Base-by-base conservation (phyloP, 306 rosid species). In the Ziziphus jujuba region DNA sequence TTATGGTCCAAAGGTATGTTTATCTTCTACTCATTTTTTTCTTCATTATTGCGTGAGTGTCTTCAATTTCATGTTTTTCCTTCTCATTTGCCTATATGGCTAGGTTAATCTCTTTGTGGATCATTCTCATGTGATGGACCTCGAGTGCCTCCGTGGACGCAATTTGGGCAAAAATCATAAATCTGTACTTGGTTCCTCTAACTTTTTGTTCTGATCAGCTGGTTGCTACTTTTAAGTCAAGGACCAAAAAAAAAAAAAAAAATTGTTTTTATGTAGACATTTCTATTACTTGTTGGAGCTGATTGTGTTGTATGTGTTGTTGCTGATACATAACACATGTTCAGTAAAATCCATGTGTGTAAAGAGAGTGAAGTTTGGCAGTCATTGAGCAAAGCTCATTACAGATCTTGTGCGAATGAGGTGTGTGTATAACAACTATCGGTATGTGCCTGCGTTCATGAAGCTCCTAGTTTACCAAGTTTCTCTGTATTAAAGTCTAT, bases 101-200 rank as follows among this genome's bases (percentile, higher is more conserved):
- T 72, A 93, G 98, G 97, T 93, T 75, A 93, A 93, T 71, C 98
- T 93, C 54, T 93, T 83, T 35, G 85, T 93, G 71, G 97, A 93
- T 75, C 98, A 90, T 71, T 80, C 96, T n/a, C 75, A 90, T 10
- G 84, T 93, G 62, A 84, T 90, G 87, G 90, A 86, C 69, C 84
- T 93, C 69, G 98, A 90, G 77, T 90, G 98, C 83, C 87, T 87
- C 53, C 78, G 98, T 10, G 97, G 98, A 59, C 81, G 89, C 56
- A 86, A 83, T 85, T 79, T 83, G 70, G 98, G 97, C 53, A 71
- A 56, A 77, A 81, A 90, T 45, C 91, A 88, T 64, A 73, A 89
- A 9, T 93, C 97, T 64, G 84, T 93, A 15, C 84, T 90, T 21
- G 80, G 87, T 61, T 81, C 96, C 34, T 83, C 95, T 1, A 83